phyloP scores from a whole-genome alignment of 1,139 yeast genomes.

The Candida tetrigidarum region DNA sequence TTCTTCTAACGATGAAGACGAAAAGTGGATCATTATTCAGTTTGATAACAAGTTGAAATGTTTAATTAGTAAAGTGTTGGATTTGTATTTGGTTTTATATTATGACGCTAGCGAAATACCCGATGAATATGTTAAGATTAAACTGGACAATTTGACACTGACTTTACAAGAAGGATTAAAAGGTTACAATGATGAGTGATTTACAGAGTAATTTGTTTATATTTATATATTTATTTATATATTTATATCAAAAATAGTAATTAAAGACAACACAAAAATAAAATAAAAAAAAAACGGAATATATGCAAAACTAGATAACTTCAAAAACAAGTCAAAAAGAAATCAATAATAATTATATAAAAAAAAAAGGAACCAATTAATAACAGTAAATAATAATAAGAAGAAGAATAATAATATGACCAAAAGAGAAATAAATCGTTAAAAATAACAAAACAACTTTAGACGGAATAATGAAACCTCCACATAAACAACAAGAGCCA shows the following conservation, averaged over 20 bases:
- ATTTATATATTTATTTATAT: neutral
- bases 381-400: neutral
- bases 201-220: neutral
- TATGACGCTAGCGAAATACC: constrained; percentile 26
- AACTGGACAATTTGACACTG: constrained; percentile 38
- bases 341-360: neutral
- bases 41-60: constrained; percentile 35
- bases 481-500: neutral
- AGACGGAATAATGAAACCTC: neutral
- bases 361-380: constrained; percentile 1
- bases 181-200: constrained; percentile 24
- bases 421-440: constrained; percentile 2
- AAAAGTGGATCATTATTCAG: constrained; percentile 38
- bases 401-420: constrained; percentile 1
- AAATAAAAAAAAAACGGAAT: neutral
- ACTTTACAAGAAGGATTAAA: constrained; percentile 38
- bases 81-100: constrained; percentile 5
- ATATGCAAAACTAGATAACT: constrained; percentile 1
- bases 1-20: constrained; percentile 11
- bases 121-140: constrained; percentile 47
- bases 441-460: neutral
- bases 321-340: neutral
- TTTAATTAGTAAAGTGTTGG: constrained; percentile 22
- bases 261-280: too few relatives aligned
- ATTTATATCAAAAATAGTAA: too few relatives aligned